These are phyloP conservation scores for Hyaloscypha finlandica DNA, from an alignment of 495 filamentous ascomycete species.

Conservation along the genomic window DNA sequence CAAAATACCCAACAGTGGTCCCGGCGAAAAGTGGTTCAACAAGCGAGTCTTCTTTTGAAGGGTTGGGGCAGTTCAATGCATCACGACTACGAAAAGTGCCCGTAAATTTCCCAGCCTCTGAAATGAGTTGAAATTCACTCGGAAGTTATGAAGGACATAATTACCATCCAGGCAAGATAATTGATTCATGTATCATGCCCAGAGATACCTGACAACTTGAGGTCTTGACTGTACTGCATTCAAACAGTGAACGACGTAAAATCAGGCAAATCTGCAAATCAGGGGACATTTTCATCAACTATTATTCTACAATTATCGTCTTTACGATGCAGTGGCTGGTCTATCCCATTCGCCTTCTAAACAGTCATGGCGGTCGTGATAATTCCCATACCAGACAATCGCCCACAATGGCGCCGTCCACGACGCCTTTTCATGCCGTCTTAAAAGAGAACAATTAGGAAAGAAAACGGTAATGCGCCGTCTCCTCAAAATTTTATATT, in stretches of 20 bases:
- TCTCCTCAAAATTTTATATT: neutral
- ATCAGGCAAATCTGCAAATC: neutral
- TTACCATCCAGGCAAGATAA: too few species aligned
- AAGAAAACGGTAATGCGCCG: neutral
- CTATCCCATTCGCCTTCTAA: slow-evolving; percentile 2
- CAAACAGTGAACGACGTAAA: neutral
- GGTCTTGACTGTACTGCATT: too few species aligned
- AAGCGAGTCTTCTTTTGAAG: too few species aligned
- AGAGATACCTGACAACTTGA: too few species aligned
- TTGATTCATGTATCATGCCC: too few species aligned
- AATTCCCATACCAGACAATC: neutral
- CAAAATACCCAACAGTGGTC: too few species aligned
- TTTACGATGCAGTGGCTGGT: slow-evolving; percentile 11
- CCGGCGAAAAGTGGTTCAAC: too few species aligned
- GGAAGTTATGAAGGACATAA: too few species aligned
- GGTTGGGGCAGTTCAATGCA: too few species aligned
- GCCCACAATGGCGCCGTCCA: neutral
- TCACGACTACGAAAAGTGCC: too few species aligned
- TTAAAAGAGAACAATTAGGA: neutral
- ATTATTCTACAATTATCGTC: slow-evolving; percentile 14
- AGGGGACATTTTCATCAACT: slow-evolving; percentile 1
- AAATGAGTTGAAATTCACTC: too few species aligned
- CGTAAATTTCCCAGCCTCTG: too few species aligned
- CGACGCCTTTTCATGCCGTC: neutral
- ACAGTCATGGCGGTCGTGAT: neutral